Percentiles rank a stretch among this genome's conserved stretches.
Evolutionary conservation across 768 basidiomycete genomes (phyloP).

Genomic region (Lentinus tigrinus): DNA sequence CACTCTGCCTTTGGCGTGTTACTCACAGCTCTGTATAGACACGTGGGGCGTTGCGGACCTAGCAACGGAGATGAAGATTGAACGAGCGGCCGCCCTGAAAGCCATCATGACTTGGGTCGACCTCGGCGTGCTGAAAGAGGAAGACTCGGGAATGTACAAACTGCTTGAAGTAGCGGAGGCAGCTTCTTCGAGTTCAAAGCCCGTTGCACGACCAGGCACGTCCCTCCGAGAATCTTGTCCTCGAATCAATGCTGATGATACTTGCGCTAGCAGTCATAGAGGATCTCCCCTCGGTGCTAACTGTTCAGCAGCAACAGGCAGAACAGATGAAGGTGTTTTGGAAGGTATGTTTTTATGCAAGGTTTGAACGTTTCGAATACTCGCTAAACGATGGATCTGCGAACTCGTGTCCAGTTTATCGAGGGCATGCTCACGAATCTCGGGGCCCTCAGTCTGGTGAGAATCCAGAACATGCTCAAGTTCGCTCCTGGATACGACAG

Average conservation of each 20-base stretch:
- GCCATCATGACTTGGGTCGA: slow-evolving; percentile 85
- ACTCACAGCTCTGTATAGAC: slow-evolving; percentile 38
- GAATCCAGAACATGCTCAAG: slow-evolving; percentile 88
- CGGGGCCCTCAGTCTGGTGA: slow-evolving; percentile 67
- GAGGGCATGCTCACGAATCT: slow-evolving; percentile 92
- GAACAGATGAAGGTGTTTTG: slow-evolving; percentile 88
- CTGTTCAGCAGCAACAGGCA: slow-evolving; percentile 70
- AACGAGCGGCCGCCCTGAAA: slow-evolving; percentile 62
- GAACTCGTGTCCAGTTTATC: slow-evolving; percentile 57
- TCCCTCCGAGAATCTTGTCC: background rate
- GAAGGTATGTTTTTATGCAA: slow-evolving; percentile 53
- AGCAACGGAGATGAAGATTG: slow-evolving; percentile 61
- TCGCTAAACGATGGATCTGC: background rate
- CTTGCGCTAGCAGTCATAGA: slow-evolving; percentile 35
- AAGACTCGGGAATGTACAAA: slow-evolving; percentile 54
- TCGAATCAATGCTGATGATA: background rate
- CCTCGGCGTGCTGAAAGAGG: slow-evolving; percentile 75
- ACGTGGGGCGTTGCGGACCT: slow-evolving; percentile 74
- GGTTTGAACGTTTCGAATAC: background rate
- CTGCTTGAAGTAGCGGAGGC: slow-evolving; percentile 65
- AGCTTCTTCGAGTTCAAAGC: slow-evolving; percentile 27
- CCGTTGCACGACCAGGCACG: slow-evolving; percentile 7
- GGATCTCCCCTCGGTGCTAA: slow-evolving; percentile 47
- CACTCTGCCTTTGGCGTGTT: background rate
- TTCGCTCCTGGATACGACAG: slow-evolving; percentile 83